A percentile compares a stretch with the other conserved stretches of the same genome.
phyloP scores from a whole-genome alignment of 495 filamentous ascomycete species.

The Hypoxylon trugodes region DNA sequence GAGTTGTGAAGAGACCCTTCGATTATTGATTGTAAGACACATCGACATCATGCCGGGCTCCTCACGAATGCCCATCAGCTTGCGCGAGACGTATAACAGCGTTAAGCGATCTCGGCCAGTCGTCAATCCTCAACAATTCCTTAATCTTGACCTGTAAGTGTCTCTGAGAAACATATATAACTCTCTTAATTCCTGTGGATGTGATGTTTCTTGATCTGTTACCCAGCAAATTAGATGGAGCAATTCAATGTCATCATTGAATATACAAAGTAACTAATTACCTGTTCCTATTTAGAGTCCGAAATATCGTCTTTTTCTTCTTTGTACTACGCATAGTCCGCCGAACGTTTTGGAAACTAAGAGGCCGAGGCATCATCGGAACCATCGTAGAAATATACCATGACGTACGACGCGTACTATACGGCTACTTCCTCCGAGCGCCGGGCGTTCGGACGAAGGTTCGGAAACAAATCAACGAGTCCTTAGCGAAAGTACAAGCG shows the following conservation, averaged over 20 bases:
- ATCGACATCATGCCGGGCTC: slow-evolving; percentile 64
- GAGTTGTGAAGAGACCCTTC: slow-evolving; percentile 22
- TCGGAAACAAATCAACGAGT: slow-evolving; percentile 79
- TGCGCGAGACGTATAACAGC: slow-evolving; percentile 67
- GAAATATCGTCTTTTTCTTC: slow-evolving; percentile 88
- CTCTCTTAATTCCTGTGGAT: background rate
- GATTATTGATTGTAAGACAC: slow-evolving; percentile 19
- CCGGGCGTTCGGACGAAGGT: slow-evolving; percentile 87
- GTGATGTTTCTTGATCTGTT: slow-evolving; percentile 5
- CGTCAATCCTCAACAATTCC: slow-evolving; percentile 64
- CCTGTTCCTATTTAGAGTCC: slow-evolving; percentile 63
- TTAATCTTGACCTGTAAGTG: slow-evolving; percentile 86
- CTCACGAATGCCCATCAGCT: slow-evolving; percentile 71
- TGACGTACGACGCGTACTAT: slow-evolving; percentile 72
- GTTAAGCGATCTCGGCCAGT: slow-evolving; percentile 61
- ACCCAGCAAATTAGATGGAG: background rate
- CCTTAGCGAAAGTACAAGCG: slow-evolving; percentile 75
- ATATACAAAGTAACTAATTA: slow-evolving; percentile 8
- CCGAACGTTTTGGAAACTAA: slow-evolving; percentile 80
- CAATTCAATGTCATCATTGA: slow-evolving; percentile 1
- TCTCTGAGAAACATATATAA: no score
- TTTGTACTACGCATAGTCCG: slow-evolving; percentile 89
- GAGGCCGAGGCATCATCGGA: slow-evolving; percentile 87
- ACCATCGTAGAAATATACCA: slow-evolving; percentile 76
- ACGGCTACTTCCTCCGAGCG: slow-evolving; percentile 83